Conservation (phyloP, 257 asterid genomes). For the Solanum arcanum region DNA sequence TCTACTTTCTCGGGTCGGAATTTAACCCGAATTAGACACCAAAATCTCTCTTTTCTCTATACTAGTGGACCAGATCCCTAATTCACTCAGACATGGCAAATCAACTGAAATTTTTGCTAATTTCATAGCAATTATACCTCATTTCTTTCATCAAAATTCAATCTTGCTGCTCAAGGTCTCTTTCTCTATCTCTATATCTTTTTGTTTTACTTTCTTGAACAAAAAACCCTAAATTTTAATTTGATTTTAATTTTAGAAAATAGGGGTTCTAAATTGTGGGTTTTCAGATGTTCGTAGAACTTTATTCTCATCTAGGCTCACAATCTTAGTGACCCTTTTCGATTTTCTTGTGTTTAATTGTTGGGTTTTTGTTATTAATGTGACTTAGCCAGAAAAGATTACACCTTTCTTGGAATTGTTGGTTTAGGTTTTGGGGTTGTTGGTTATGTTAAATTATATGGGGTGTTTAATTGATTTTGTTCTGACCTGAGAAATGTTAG, state of each 20-base stretch:
- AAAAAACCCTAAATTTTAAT: neutral
- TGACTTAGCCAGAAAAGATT: neutral
- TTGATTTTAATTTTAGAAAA: neutral
- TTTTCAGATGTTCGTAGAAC: neutral
- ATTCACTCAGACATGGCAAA: neutral
- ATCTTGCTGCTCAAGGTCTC: constrained; percentile 4
- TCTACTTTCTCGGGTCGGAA: neutral
- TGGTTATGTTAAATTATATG: neutral
- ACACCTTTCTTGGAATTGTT: neutral
- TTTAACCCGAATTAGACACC: neutral
- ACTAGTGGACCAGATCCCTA: constrained; percentile 7
- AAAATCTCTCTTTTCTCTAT: neutral
- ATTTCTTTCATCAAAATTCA: neutral
- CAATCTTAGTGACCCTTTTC: constrained; percentile 1
- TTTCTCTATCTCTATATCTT: neutral
- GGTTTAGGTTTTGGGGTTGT: neutral
- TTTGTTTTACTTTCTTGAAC: neutral
- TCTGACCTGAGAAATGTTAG: neutral
- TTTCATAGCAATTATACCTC: neutral
- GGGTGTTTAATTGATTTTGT: neutral
- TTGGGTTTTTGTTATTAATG: neutral
- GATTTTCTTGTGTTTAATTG: neutral
- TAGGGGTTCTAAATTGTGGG: neutral
- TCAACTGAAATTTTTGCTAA: neutral
- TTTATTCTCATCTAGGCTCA: constrained; percentile 4